These are phyloP conservation scores for Plasmodium adleri DNA, from an alignment of 169 alveolate genomes.

Conservation along the genomic window DNA sequence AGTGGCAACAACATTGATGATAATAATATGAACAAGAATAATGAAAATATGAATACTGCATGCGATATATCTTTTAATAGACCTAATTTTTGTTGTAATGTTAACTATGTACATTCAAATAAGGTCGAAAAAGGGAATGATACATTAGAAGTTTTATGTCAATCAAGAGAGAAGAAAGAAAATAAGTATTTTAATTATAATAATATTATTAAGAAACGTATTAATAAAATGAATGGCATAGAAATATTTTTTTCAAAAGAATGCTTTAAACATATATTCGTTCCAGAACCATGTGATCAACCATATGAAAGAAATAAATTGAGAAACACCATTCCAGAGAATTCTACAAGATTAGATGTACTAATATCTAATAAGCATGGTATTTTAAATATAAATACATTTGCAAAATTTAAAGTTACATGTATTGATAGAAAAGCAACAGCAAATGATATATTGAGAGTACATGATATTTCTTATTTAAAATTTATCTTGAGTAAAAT, in stretches of 20 bases:
- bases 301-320: conserved; percentile 89
- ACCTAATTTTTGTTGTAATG: no score
- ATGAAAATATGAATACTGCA: not conserved
- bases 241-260: conserved; percentile 67
- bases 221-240: conserved; percentile 12
- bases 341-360: conserved; percentile 93
- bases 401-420: conserved; percentile 84
- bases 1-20: no score
- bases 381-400: conserved; percentile 86
- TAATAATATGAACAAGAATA: not conserved
- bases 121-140: not conserved
- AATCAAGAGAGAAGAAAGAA: not conserved
- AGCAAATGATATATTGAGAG: conserved; percentile 94
- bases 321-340: conserved; percentile 90
- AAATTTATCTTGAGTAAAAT: conserved; percentile 82
- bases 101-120: no score
- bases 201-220: conserved; percentile 19
- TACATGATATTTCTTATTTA: conserved; percentile 95
- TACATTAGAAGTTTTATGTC: not conserved
- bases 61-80: no score
- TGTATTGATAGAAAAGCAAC: conserved; percentile 89
- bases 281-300: conserved; percentile 93
- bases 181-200: not conserved
- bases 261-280: conserved; percentile 90
- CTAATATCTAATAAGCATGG: conserved; percentile 89